These are phyloP conservation scores for Nothophoma quercina DNA, from an alignment of 2,329 filamentous ascomycete species.

Conservation along the genomic window DNA sequence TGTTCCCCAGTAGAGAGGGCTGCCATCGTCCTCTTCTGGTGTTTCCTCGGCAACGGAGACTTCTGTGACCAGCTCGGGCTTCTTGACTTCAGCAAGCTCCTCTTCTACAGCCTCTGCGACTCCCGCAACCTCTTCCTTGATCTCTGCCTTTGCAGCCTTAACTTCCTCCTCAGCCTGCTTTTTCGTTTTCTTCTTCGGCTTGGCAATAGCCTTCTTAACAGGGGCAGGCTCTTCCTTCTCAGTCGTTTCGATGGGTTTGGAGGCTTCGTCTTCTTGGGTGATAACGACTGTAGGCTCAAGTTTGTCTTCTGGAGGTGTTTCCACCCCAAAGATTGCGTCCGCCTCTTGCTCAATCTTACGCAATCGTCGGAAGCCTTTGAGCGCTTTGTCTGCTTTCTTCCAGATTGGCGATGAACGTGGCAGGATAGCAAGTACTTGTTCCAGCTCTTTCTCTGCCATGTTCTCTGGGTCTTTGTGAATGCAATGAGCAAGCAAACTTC, in stretches of 20 bases:
- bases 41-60: slow-evolving; percentile 41
- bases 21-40: slow-evolving; percentile 49
- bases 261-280: slow-evolving; percentile 54
- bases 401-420: slow-evolving; percentile 70
- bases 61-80: slow-evolving; percentile 34
- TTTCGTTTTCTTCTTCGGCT: slow-evolving; percentile 79
- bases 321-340: slow-evolving; percentile 68
- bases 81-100: slow-evolving; percentile 38
- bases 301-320: slow-evolving; percentile 56
- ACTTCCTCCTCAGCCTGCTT: slow-evolving; percentile 72
- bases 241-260: slow-evolving; percentile 48
- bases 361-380: slow-evolving; percentile 62
- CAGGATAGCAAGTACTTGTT: slow-evolving; percentile 62
- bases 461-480: slow-evolving; percentile 71
- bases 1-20: slow-evolving; percentile 67
- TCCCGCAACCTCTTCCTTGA: slow-evolving; percentile 60
- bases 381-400: slow-evolving; percentile 73
- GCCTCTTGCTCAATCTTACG: slow-evolving; percentile 86
- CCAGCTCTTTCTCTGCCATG: slow-evolving; percentile 70
- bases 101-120: slow-evolving; percentile 41
- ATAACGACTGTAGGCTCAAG: slow-evolving; percentile 45
- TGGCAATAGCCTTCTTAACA: slow-evolving; percentile 52
- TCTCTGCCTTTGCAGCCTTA: slow-evolving; percentile 45
- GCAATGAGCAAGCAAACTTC: slow-evolving; percentile 57
- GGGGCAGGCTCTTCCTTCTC: slow-evolving; percentile 34